Conservation (phyloP, 495 filamentous ascomycete genomes). For the Penicillium simplicissimum region DNA sequence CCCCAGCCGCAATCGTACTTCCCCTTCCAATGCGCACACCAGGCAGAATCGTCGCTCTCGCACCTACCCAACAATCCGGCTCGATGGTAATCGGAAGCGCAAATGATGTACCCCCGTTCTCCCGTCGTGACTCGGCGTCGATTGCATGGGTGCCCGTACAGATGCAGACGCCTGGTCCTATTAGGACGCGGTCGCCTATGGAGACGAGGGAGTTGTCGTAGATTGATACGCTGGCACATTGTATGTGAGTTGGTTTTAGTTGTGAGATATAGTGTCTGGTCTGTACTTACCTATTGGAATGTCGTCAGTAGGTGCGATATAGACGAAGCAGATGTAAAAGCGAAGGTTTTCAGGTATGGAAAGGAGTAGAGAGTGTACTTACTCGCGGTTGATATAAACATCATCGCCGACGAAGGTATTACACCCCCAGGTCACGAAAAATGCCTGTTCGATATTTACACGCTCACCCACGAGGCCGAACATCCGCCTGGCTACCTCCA, state of each 20-base stretch:
- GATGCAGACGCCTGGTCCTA: constrained; percentile 8
- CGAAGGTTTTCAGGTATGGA: no score
- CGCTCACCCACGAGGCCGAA: neutral
- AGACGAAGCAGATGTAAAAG: no score
- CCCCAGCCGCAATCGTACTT: constrained; percentile 3
- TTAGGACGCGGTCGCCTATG: constrained; percentile 7
- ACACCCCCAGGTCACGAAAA: constrained; percentile 8
- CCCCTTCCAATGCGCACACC: constrained; percentile 5
- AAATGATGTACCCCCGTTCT: constrained; percentile 1
- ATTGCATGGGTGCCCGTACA: constrained; percentile 5
- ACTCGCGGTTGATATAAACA: constrained; percentile 12
- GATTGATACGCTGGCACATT: neutral
- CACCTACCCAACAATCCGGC: constrained; percentile 7
- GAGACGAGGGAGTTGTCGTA: constrained; percentile 1
- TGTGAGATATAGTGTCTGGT: neutral
- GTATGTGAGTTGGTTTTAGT: neutral
- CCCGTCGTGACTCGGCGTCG: neutral
- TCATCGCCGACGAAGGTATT: constrained; percentile 1
- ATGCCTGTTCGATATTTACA: constrained; percentile 1
- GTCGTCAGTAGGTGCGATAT: neutral
- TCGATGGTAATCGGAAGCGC: constrained; percentile 2
- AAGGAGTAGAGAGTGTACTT: neutral
- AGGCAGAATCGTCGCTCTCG: constrained; percentile 3
- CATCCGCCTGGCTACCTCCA: constrained; percentile 5
- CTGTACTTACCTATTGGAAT: neutral